These are phyloP conservation scores for Lipomyces spencermartinsiae DNA, from an alignment of 805 yeast species.

Conservation along the genomic window DNA sequence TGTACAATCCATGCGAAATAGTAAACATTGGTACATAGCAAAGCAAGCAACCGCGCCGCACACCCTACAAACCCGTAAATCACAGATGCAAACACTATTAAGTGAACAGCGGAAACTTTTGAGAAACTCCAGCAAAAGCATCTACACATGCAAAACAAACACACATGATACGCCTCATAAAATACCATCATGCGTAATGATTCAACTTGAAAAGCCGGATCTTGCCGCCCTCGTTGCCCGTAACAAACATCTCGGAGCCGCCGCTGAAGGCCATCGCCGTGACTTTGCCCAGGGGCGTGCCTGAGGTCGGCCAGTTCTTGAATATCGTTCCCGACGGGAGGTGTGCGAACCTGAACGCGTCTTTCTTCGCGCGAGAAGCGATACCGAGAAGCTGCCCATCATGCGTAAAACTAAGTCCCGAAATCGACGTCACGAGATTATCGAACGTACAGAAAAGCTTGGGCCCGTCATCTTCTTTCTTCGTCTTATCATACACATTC, in stretches of 20 bases:
- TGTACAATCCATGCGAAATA: not conserved
- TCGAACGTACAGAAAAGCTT: constrained; percentile 72
- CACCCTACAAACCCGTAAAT: not conserved
- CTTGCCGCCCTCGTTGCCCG: constrained; percentile 90
- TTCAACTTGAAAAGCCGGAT: constrained; percentile 88
- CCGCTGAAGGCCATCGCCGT: constrained; percentile 82
- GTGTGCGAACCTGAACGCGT: constrained; percentile 85
- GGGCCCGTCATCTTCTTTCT: constrained; percentile 45
- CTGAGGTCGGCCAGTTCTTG: constrained; percentile 96
- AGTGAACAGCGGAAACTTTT: not conserved
- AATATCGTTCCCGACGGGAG: constrained; percentile 85
- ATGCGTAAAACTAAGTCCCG: constrained; percentile 71
- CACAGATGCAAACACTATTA: not conserved
- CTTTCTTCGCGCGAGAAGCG: constrained; percentile 84
- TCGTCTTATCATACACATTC: constrained; percentile 68
- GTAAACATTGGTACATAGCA: not conserved
- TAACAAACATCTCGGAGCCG: constrained; percentile 78
- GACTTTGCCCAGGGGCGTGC: constrained; percentile 95
- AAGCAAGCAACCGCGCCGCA: not conserved
- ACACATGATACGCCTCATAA: not conserved
- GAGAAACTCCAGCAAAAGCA: not conserved
- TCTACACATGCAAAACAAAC: not conserved
- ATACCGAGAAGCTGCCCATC: constrained; percentile 91
- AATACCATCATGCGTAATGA: constrained; percentile 58
- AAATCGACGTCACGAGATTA: constrained; percentile 80